These are phyloP conservation scores for Ophiocytium majus DNA, from an alignment of 352 stramenopile species.

Conservation along the genomic window DNA sequence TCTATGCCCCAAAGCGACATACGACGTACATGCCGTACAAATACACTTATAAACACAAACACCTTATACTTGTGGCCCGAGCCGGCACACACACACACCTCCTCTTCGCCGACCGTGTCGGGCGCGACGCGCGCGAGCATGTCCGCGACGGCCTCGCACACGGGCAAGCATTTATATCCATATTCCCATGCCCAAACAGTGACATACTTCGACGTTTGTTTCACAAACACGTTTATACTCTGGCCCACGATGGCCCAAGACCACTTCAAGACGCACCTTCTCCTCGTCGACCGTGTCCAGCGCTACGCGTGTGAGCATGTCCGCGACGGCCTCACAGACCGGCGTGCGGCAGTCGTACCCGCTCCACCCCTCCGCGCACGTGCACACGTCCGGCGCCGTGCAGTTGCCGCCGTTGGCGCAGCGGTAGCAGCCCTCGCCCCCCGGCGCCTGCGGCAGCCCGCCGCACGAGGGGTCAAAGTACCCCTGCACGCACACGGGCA, in stretches of 20 bases:
- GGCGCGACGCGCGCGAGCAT: conserved; percentile 73
- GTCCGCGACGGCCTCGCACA: conserved; percentile 72
- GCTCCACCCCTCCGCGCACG: conserved; percentile 83
- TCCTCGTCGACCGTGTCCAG: conserved; percentile 88
- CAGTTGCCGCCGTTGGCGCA: conserved; percentile 89
- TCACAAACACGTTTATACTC: too few species aligned
- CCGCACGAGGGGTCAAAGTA: conserved; percentile 85
- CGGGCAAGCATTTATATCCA: too few species aligned
- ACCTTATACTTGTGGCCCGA: background rate
- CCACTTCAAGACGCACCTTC: conserved; percentile 66
- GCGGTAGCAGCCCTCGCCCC: conserved; percentile 80
- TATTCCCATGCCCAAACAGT: too few species aligned
- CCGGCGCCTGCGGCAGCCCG: conserved; percentile 56
- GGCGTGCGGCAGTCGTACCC: conserved; percentile 88
- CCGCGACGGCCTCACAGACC: conserved; percentile 72
- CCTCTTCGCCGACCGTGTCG: conserved; percentile 86
- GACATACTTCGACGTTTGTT: too few species aligned
- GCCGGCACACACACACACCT: conserved; percentile 62
- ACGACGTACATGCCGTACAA: too few species aligned
- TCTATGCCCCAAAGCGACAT: too few species aligned
- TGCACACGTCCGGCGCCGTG: conserved; percentile 78
- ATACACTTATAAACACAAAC: too few species aligned
- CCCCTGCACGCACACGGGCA: conserved; percentile 90
- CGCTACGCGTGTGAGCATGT: conserved; percentile 68
- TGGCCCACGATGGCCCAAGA: background rate